Evolutionary conservation across 1,139 yeast species (phyloP), one percentile per base, ranked within the genome.

Genomic region (Kodamaea sp.): DNA sequence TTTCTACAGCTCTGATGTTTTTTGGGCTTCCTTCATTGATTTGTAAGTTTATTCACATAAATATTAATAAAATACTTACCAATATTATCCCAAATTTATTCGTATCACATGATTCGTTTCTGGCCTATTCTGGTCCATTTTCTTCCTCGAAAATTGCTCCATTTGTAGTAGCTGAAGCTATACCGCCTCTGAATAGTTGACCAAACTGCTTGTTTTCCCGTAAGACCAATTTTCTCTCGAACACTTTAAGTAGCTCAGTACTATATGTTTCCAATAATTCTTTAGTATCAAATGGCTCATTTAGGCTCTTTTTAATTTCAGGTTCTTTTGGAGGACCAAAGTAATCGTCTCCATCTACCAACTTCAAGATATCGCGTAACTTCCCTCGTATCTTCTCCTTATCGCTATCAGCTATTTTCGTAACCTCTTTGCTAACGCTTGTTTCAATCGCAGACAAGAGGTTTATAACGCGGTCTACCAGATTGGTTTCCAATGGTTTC

Each of bases 191-290:
- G 21, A 18, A 18, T 9, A 18, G 9, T 18, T 18, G 21, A 9
- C 8, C 8, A 18, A 18, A 7, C 21, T 18, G 6, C 21, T 18
- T 18, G 21, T 6, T 30, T 7, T 33, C 40, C 10, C 34, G 24
- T 8, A 32, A 22, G 1, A 15, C 29, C 22, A 48, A 13, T 39
- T 61, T 62, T 24, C 38, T 31, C 31, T 53, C 52, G 20, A 63
- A 39, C 23, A 63, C 24, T 19, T 48, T 45, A 2, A 67, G 34
- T 30, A 67, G 50, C 41, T 50, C 47, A 7, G 63, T 58, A 41
- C 73, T 65, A 39, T 64, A 66, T 11, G 39, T 50, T 37, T 64
- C 65, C 28, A 66, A 48, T 5, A 63, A 12, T 19, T 43, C 37
- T 11, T 36, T 38, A 8, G 19, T 20, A 18, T 18, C 21, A 18